A percentile compares a stretch with the other conserved stretches of the same genome.
Conservation (phyloP, 2,329 filamentous ascomycete species). For the Didymosphaeria variabile region DNA sequence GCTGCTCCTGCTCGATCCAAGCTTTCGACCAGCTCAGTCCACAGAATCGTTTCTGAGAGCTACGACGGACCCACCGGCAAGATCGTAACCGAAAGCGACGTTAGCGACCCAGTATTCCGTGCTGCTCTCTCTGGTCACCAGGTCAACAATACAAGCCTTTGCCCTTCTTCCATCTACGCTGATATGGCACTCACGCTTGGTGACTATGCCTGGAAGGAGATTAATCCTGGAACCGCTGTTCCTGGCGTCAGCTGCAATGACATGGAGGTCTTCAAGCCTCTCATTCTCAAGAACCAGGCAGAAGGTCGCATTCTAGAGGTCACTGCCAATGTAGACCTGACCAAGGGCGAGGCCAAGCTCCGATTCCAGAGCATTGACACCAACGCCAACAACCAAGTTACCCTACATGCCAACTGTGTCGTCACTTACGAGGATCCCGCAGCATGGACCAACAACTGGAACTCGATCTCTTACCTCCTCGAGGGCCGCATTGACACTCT, state of each 20-base stretch:
- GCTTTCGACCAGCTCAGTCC: slow-evolving; percentile 71
- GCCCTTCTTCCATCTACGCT: slow-evolving; percentile 70
- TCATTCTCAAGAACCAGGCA: slow-evolving; percentile 66
- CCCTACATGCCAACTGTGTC: slow-evolving; percentile 69
- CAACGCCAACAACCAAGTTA: slow-evolving; percentile 63
- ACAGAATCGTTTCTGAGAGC: slow-evolving; percentile 69
- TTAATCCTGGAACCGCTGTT: slow-evolving; percentile 64
- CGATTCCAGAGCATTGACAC: slow-evolving; percentile 63
- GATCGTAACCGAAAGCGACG: slow-evolving; percentile 71
- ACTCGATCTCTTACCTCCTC: slow-evolving; percentile 69
- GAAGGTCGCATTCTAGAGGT: slow-evolving; percentile 69
- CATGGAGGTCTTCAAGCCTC: slow-evolving; percentile 74
- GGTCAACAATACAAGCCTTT: slow-evolving; percentile 72
- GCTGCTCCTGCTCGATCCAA: slow-evolving; percentile 59
- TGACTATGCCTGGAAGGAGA: slow-evolving; percentile 72
- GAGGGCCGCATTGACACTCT: slow-evolving; percentile 69
- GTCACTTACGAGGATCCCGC: slow-evolving; percentile 69
- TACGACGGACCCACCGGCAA: slow-evolving; percentile 67
- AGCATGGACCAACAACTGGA: slow-evolving; percentile 71
- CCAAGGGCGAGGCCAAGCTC: slow-evolving; percentile 63
- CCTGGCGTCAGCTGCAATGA: slow-evolving; percentile 71
- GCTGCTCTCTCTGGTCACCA: slow-evolving; percentile 70
- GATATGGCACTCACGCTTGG: slow-evolving; percentile 72
- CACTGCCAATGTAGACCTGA: slow-evolving; percentile 64
- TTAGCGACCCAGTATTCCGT: slow-evolving; percentile 70